Evolutionary conservation across 768 basidiomycete genomes (phyloP), one percentile per base, ranked within the genome.

Genomic region (Macrolepiota fuliginosa): DNA sequence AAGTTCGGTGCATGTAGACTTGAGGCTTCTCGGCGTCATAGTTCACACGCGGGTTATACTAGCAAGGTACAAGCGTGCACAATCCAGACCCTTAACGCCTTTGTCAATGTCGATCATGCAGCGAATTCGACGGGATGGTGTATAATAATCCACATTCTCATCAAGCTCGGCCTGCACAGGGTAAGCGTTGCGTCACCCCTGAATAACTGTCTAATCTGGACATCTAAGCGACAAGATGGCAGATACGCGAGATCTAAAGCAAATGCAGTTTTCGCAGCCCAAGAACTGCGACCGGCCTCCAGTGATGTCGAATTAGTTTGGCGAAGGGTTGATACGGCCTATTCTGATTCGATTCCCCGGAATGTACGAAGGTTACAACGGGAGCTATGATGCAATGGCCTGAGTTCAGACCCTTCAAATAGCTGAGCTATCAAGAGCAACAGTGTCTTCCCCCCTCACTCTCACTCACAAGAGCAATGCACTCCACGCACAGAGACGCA

Each of bases 241-340:
- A 54, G 32, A 10, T 61, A 61, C 36, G 60, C 60, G 60, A 61
- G 60, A 61, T 61, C 60, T 40, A 61, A 61, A 61, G 60, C 60
- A 61, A 17, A 60, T 53, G 52, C 54, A 15, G 22, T 25, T 35
- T 37, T 47, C 45, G 49, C 36, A 24, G n/a, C 19, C 24, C 22
- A 42, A 22, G 36, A 45, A 53, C 52, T 61, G 29, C 24, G 35
- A 45, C 27, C 29, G 51, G 50, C 29, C 51, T 45, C 58, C 40
- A 54, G 35, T 36, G 53, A 61, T 46, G 32, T 61, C 51, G 51
- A 42, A 45, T 29, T 54, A 54, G 51, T 32, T 54, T 61, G 39
- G 59, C 59, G 59, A 59, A 51, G 58, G 40, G 35, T 52, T 40
- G 58, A 54, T 27, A 50, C n/a, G 35, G 36, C 35, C 46, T 29